These are phyloP conservation scores for Suillus fuscotomentosus DNA, from an alignment of 768 basidiomycete species.

Conservation along the genomic window DNA sequence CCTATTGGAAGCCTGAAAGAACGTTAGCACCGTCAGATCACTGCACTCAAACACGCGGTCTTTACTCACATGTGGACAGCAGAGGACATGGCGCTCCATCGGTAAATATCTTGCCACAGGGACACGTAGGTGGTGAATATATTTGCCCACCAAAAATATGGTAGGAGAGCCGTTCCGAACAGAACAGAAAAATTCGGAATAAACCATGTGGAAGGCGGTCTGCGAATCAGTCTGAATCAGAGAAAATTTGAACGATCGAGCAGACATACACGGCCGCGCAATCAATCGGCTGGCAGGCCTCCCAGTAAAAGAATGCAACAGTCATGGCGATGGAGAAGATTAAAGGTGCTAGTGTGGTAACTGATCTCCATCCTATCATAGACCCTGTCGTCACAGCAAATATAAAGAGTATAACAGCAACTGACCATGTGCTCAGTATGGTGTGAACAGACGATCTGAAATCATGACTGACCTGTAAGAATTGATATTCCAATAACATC, in stretches of 20 bases:
- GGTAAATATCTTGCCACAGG: conserved; percentile 35
- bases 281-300: conserved; percentile 33
- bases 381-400: conserved; percentile 39
- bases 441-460: background rate
- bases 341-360: conserved; percentile 41
- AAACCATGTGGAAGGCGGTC: conserved; percentile 12
- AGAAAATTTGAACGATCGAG: background rate
- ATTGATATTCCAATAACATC: background rate
- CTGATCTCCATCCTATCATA: conserved; percentile 39
- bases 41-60: background rate
- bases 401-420: conserved; percentile 12
- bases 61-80: conserved; percentile 28
- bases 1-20: conserved; percentile 35
- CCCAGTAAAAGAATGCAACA: conserved; percentile 43
- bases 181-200: conserved; percentile 39
- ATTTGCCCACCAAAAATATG: conserved; percentile 40
- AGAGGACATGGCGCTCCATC: conserved; percentile 36
- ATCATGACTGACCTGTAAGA: background rate
- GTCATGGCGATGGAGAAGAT: conserved; percentile 38
- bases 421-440: background rate
- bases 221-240: background rate
- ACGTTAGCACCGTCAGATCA: background rate
- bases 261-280: conserved; percentile 26
- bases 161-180: conserved; percentile 33
- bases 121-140: conserved; percentile 32